A percentile compares a stretch with the other conserved stretches of the same genome.
phyloP scores from a whole-genome alignment of 2,329 filamentous ascomycete genomes.

The Penicillium sp. region DNA sequence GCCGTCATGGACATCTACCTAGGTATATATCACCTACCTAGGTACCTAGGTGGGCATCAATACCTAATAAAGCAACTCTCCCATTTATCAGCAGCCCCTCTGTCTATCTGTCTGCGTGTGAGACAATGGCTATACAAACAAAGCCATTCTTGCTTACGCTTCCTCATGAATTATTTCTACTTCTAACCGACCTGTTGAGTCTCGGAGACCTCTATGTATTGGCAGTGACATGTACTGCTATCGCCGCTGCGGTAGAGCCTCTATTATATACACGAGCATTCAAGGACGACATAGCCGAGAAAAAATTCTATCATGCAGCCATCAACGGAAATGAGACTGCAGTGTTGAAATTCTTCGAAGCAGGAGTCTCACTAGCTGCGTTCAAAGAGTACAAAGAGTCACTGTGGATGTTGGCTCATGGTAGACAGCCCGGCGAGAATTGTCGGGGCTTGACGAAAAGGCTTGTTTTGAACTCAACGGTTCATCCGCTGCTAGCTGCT shows the following conservation, averaged over 20 bases:
- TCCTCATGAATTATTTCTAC: not conserved
- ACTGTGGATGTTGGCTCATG: too few relatives aligned
- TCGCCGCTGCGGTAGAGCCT: not conserved
- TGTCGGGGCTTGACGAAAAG: too few relatives aligned
- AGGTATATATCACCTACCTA: too few relatives aligned
- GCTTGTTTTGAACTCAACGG: too few relatives aligned
- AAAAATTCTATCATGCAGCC: not conserved
- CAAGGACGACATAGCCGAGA: not conserved
- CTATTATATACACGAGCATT: not conserved
- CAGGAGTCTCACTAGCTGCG: not conserved
- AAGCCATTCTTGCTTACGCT: not conserved
- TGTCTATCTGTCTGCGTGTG: not conserved
- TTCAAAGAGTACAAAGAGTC: not conserved
- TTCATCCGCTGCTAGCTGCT: not conserved
- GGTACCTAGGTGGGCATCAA: not conserved
- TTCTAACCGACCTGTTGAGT: not conserved
- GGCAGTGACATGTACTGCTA: not conserved
- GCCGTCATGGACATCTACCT: not conserved
- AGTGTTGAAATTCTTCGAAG: not conserved
- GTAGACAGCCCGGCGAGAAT: too few relatives aligned
- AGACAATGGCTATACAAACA: not conserved
- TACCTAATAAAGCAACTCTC: too few relatives aligned
- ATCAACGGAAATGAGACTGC: not conserved
- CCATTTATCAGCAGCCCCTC: not conserved
- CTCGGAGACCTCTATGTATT: not conserved